Conservation (phyloP, 2,329 filamentous ascomycete species). For the Trichoderma breve region DNA sequence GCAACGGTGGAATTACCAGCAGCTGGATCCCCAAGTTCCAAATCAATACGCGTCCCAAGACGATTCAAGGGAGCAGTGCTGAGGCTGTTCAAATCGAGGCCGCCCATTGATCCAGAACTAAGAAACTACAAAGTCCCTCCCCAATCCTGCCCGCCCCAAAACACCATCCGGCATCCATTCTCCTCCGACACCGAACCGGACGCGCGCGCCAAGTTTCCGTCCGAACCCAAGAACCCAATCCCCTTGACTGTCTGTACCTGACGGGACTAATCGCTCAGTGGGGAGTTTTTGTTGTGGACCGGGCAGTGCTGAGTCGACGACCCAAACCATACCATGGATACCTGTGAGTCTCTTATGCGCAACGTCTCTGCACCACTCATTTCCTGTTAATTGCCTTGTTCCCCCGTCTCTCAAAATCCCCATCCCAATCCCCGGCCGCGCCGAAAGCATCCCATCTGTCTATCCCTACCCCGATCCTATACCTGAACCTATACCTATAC, state of each 20-base stretch:
- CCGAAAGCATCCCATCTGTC: neutral
- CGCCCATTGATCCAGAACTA: neutral
- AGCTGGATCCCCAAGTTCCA: neutral
- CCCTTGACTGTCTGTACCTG: neutral
- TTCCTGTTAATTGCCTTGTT: neutral
- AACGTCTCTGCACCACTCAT: neutral
- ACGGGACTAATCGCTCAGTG: slow-evolving; percentile 13
- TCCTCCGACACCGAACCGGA: slow-evolving; percentile 8
- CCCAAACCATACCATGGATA: slow-evolving; percentile 2
- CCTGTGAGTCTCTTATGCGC: slow-evolving; percentile 11
- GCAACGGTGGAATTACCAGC: neutral
- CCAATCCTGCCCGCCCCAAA: neutral
- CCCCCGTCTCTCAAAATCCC: neutral
- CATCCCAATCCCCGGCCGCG: slow-evolving; percentile 1
- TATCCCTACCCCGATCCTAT: neutral
- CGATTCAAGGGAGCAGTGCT: neutral
- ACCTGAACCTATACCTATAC: neutral
- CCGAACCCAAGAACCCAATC: neutral
- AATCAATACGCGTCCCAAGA: neutral
- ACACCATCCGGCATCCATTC: neutral
- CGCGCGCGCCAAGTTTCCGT: neutral
- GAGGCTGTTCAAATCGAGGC: neutral
- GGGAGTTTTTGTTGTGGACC: slow-evolving; percentile 6
- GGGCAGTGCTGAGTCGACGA: slow-evolving; percentile 6
- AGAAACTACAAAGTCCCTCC: neutral